Evolutionary conservation across 192 early-diverging fungal species (phyloP), one percentile per base, ranked within the genome.

Genomic region (Coemansia sp.): DNA sequence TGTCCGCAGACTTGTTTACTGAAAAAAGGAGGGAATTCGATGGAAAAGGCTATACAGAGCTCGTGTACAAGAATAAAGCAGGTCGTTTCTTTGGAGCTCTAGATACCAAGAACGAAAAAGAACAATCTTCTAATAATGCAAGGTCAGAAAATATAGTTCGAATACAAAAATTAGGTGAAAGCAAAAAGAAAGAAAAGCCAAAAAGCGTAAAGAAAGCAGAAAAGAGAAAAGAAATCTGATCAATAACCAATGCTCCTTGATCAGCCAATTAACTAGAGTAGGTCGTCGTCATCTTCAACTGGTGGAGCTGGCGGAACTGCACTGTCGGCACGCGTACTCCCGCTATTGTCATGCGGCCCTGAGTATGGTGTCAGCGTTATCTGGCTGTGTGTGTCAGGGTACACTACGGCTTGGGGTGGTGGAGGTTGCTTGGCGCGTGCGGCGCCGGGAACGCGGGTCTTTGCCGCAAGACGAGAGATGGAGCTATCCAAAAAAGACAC

Each of bases 381-480:
- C 37, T 28, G 50, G 44, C 48, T 30, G 22, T 56, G 31, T n/a
- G 54, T 19, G 45, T 13, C 25, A 8, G 40, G 1, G 25, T 44
- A 42, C 22, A 38, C 5, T 15, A 41, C 50, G 0, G 57, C 27
- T n/a, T 15, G 4, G 13, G 17, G 38, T 29, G 2, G 31, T 13
- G 57, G 31, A 30, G 36, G 33, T 6, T 57, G 65, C 17, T 44
- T 61, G 9, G 19, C 9, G 30, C 68, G 74, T 20, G 36, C 38
- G 7, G 61, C 69, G 9, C 75, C 75, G 14, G 69, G 75, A 27
- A 72, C 63, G 6, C 69, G 64, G 14, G 64, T 78, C 55, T 61
- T 54, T 6, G 48, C 38, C 0, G 69, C 75, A 23, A 78, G 56
- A 1, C 75, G 75, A 19, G 66, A 66, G 25, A 78, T 59, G 30